phyloP scores from a whole-genome alignment of 2,329 filamentous ascomycete genomes.

The Aspergillus chevalieri region DNA sequence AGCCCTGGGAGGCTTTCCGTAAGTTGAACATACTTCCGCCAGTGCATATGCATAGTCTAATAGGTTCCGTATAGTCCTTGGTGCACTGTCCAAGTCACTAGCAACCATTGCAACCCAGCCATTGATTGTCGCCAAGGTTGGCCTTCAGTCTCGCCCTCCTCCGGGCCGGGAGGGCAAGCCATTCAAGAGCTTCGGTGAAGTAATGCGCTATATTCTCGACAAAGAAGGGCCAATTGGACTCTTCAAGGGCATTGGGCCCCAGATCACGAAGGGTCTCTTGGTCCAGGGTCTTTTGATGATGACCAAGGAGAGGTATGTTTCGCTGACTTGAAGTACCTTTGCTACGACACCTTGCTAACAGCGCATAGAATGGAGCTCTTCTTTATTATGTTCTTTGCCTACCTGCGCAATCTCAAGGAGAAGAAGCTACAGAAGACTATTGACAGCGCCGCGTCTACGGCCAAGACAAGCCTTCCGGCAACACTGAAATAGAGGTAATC shows the following conservation, averaged over 20 bases:
- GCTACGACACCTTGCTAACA: slow-evolving; percentile 6
- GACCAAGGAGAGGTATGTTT: slow-evolving; percentile 80
- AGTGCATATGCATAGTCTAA: background rate
- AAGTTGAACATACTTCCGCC: slow-evolving; percentile 39
- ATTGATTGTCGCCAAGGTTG: slow-evolving; percentile 95
- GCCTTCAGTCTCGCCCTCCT: slow-evolving; percentile 87
- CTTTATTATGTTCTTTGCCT: slow-evolving; percentile 80
- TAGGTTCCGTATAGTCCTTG: slow-evolving; percentile 58
- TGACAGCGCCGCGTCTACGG: slow-evolving; percentile 56
- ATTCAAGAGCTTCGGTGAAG: slow-evolving; percentile 88
- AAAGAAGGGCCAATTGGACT: slow-evolving; percentile 77
- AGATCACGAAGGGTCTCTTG: slow-evolving; percentile 84
- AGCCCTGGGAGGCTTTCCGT: slow-evolving; percentile 87
- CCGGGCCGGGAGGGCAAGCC: slow-evolving; percentile 77
- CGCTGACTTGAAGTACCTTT: background rate
- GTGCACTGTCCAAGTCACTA: slow-evolving; percentile 84
- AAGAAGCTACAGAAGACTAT: slow-evolving; percentile 65
- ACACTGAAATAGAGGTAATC: slow-evolving; percentile 38
- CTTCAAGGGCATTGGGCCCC: slow-evolving; percentile 94
- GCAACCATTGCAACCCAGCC: slow-evolving; percentile 92
- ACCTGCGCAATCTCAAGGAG: slow-evolving; percentile 64
- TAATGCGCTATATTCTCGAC: slow-evolving; percentile 88
- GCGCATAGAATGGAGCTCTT: slow-evolving; percentile 68
- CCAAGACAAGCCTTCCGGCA: slow-evolving; percentile 47
- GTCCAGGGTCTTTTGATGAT: slow-evolving; percentile 98